Evolutionary conservation across 2,329 filamentous ascomycete genomes (phyloP).

Genomic region (Beauveria asiatica): DNA sequence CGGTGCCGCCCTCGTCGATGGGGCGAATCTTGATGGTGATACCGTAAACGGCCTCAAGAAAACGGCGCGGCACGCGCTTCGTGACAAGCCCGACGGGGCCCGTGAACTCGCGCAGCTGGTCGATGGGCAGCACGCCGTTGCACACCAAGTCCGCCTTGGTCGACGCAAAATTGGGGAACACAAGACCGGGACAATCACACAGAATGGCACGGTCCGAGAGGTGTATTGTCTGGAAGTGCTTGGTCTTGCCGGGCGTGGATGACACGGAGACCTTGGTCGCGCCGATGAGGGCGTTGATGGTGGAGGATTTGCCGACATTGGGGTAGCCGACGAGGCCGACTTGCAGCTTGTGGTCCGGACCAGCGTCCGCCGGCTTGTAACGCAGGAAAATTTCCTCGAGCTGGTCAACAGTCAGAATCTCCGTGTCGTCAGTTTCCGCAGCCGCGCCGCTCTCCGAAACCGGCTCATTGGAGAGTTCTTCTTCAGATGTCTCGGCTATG

Average conservation of each 20-base stretch:
- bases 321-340: conserved; percentile 96
- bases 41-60: conserved; percentile 88
- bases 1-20: conserved; percentile 86
- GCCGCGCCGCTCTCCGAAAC: conserved; percentile 12
- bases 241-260: conserved; percentile 94
- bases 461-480: conserved; percentile 18
- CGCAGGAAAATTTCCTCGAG: conserved; percentile 80
- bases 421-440: conserved; percentile 50
- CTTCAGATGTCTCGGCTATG: conserved; percentile 14
- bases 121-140: conserved; percentile 90
- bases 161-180: conserved; percentile 95
- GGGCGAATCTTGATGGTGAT: conserved; percentile 78
- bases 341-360: conserved; percentile 59
- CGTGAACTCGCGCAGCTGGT: conserved; percentile 87
- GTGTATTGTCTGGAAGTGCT: conserved; percentile 98
- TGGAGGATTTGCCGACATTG: conserved; percentile 98
- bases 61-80: conserved; percentile 74
- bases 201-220: conserved; percentile 82
- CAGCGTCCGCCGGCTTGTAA: conserved; percentile 49
- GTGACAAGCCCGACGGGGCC: conserved; percentile 80
- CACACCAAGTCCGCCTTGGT: conserved; percentile 95
- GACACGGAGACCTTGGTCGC: conserved; percentile 98
- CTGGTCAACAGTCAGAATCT: conserved; percentile 88
- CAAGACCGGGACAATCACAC: conserved; percentile 96
- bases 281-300: conserved; percentile 97